phyloP scores from a whole-genome alignment of 768 basidiomycete species.

The Leucosporidium creatinivorum region DNA sequence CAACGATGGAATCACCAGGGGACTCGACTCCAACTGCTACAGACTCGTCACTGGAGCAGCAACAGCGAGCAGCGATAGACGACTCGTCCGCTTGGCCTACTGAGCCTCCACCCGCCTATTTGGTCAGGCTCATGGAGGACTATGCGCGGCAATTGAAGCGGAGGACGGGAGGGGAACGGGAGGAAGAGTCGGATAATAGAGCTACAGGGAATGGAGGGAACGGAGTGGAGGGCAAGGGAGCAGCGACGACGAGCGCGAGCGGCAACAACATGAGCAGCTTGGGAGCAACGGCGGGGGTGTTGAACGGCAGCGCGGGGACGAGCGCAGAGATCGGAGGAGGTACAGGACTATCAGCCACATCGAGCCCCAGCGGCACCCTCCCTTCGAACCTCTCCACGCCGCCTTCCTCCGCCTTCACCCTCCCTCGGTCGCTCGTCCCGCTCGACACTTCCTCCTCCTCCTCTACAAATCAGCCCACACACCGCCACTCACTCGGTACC shows the following conservation, averaged over 20 bases:
- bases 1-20: not conserved
- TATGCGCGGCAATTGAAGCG: conserved; percentile 1
- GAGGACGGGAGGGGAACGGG: not conserved
- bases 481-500: not conserved
- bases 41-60: not conserved
- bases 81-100: not conserved
- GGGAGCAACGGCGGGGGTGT: too few relatives aligned
- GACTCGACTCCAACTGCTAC: not conserved
- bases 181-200: too few relatives aligned
- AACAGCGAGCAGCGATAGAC: not conserved
- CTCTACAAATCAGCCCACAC: not conserved
- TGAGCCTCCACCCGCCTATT: not conserved
- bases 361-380: not conserved
- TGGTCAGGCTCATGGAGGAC: conserved; percentile 1
- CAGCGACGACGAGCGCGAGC: not conserved
- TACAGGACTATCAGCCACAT: not conserved
- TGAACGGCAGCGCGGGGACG: too few relatives aligned
- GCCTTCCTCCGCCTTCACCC: not conserved
- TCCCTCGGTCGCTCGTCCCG: not conserved
- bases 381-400: not conserved
- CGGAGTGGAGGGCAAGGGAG: not conserved
- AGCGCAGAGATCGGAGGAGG: too few relatives aligned
- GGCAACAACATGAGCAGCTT: not conserved
- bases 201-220: too few relatives aligned
- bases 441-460: not conserved